A percentile compares a stretch with the other conserved stretches of the same genome.
Conservation (phyloP, 2,329 filamentous ascomycete species). For the Colletotrichum tropicale region DNA sequence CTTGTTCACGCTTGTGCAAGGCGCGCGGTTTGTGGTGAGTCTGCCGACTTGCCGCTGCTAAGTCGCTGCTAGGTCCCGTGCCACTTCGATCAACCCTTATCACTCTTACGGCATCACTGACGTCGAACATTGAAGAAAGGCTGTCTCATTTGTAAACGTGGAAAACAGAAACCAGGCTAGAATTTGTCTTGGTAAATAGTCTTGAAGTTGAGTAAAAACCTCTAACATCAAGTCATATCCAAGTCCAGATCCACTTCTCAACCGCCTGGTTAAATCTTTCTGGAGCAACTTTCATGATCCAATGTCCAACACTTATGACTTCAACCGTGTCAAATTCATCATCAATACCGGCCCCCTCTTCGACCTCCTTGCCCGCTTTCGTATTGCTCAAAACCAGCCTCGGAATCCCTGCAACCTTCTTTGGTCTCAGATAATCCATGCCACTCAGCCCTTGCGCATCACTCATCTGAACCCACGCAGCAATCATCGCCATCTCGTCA, state of each 20-base stretch:
- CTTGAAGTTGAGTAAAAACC: neutral
- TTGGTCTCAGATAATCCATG: neutral
- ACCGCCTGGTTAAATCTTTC: neutral
- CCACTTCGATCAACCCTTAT: too few relatives aligned
- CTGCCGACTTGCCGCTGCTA: too few relatives aligned
- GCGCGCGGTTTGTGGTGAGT: too few relatives aligned
- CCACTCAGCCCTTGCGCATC: neutral
- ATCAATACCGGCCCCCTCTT: neutral
- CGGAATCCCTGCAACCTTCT: neutral
- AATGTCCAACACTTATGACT: neutral
- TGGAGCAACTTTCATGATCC: neutral
- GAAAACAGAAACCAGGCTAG: too few relatives aligned
- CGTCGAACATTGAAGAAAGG: too few relatives aligned
- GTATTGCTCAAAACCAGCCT: neutral
- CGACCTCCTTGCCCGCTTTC: neutral
- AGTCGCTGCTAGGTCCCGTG: too few relatives aligned
- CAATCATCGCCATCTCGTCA: neutral
- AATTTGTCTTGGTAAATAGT: too few relatives aligned
- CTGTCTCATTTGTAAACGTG: too few relatives aligned
- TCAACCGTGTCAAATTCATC: neutral
- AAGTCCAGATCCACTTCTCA: neutral
- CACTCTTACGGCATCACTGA: too few relatives aligned
- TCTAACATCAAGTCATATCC: neutral
- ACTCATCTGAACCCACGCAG: neutral
- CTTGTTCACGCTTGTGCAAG: accelerated